Evolutionary conservation across 1,284 basidiomycete genomes (phyloP).

Genomic region (Ganoderma lucidum): DNA sequence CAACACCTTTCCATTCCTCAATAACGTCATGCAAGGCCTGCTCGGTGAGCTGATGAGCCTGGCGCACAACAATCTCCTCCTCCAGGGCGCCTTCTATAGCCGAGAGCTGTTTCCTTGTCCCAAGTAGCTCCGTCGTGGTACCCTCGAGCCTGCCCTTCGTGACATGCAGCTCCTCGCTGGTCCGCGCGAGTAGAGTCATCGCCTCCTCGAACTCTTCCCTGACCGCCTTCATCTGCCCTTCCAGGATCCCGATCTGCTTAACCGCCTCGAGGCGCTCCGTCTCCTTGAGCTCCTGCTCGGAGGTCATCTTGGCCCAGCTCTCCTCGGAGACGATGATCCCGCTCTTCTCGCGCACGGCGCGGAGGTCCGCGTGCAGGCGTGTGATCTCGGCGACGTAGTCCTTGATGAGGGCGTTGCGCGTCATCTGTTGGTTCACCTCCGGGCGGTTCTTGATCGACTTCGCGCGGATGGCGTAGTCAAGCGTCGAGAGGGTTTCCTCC

Average conservation of each 20-base stretch:
- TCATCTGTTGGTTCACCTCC: conserved; percentile 95
- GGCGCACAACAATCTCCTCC: conserved; percentile 80
- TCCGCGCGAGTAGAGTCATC: conserved; percentile 76
- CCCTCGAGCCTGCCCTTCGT: conserved; percentile 67
- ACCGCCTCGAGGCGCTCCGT: conserved; percentile 84
- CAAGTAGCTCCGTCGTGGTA: conserved; percentile 61
- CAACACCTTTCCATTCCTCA: conserved; percentile 68
- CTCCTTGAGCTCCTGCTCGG: conserved; percentile 77
- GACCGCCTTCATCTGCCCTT: conserved; percentile 81
- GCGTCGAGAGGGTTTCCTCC: conserved; percentile 97
- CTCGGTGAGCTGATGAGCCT: conserved; percentile 84
- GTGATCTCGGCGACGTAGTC: conserved; percentile 98
- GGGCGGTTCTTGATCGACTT: conserved; percentile 97
- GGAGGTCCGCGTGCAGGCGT: conserved; percentile 89
- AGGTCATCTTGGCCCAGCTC: conserved; percentile 85
- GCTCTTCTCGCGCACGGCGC: conserved; percentile 93
- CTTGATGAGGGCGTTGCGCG: conserved; percentile 90
- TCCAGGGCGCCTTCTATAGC: conserved; percentile 66
- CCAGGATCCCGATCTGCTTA: conserved; percentile 84
- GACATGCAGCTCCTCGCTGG: conserved; percentile 77
- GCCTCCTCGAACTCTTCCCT: conserved; percentile 92
- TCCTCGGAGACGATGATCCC: conserved; percentile 94
- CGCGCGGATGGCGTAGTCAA: conserved; percentile 96
- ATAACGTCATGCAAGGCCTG: conserved; percentile 76
- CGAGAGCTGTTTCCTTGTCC: conserved; percentile 63